phyloP scores from a whole-genome alignment of 164 flowering plant genomes.

The Annona squamosa region DNA sequence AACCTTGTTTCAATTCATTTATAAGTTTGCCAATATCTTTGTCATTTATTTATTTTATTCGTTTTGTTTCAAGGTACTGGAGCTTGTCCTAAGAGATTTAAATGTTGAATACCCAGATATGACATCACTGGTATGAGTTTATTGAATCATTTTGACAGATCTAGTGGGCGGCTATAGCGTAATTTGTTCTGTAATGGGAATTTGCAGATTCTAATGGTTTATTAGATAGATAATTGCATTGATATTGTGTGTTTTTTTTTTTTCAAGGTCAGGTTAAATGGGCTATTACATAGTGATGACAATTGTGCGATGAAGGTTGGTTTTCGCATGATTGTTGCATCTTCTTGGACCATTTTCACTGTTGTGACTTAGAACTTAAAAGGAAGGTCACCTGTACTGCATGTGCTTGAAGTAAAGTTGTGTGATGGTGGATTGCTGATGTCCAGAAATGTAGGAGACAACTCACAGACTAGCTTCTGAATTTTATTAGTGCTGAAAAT shows the following conservation, averaged over 20 bases:
- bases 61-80: constrained; percentile 54
- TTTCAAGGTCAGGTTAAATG: constrained; percentile 74
- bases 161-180: too few species aligned
- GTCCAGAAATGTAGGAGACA: too few species aligned
- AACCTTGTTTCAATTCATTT: neutral
- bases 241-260: neutral
- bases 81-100: constrained; percentile 68
- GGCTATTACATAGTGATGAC: constrained; percentile 74
- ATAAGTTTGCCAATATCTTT: neutral
- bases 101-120: constrained; percentile 52
- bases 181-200: neutral
- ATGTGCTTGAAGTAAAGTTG: too few species aligned
- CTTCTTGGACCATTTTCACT: neutral
- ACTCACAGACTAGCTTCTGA: too few species aligned
- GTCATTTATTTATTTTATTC: constrained; percentile 2
- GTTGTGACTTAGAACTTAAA: too few species aligned
- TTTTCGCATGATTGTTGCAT: neutral
- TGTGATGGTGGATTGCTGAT: too few species aligned
- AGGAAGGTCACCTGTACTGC: too few species aligned
- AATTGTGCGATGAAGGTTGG: constrained; percentile 76
- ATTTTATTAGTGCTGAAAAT: too few species aligned
- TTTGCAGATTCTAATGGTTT: neutral
- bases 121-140: constrained; percentile 60
- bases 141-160: neutral
- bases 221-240: neutral